Base-by-base conservation (phyloP, 805 yeast genomes). In the Jamesozyma rosinii region DNA sequence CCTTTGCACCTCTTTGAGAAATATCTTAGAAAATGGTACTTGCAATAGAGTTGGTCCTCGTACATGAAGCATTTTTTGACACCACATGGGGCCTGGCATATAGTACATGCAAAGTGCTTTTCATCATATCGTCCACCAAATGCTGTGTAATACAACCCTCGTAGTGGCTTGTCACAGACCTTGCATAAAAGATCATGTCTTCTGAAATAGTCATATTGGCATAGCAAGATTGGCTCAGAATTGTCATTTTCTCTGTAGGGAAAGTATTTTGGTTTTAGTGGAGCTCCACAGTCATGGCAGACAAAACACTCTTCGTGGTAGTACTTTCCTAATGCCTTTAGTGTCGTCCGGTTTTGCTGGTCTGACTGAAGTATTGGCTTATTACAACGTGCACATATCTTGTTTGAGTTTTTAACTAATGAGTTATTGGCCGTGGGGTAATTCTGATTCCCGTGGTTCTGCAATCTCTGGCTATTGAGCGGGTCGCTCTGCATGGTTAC, bases 131-230 rank as follows among this genome's bases (percentile, higher is more conserved):
- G 84, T 52, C 81, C 78, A 11, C 95, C 95, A 54, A 89, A 75
- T 0, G 97, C 97, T 1, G 95, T 89, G 45, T 89, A 88, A 64
- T 90, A 90, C 1, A 95, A 83, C 0, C 97, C 97, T 53, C 96
- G 68, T 40, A 94, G 70, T 3, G 95, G 95, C 21, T 74, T 76
- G 49, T 85, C 77, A 66, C 99, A 92, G 15, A 79, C 83, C 56
- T 73, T 75, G 58, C 99, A 92, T n/a, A 92, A 75, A 41, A 92
- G 71, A 44, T 85, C 83, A 44, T 88, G 74, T 52, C 95, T 75
- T 58, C 76, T 79, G 68, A 92, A 92, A 62, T 88, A 92, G 64
- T 92, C 95, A 51, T 78, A 83, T 65, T 92, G 98, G 65, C 99
- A 92, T 22, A 92, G 70, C 0, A 86, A 77, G 4, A 79, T 75